Conservation (phyloP, 2,329 filamentous ascomycete genomes). For the Alternaria longipes region DNA sequence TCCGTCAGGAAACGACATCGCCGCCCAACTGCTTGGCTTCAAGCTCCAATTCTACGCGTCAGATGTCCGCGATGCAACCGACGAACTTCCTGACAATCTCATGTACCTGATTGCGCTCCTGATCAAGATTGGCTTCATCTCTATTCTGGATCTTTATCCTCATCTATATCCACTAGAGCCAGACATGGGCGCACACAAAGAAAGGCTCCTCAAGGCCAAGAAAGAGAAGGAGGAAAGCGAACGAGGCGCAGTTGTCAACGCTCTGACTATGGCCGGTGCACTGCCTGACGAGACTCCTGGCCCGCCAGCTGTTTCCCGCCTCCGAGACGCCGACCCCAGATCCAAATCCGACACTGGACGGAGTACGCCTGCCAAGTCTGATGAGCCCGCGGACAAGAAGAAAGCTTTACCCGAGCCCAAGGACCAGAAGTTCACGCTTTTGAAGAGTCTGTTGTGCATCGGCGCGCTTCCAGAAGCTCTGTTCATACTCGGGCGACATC, state of each 20-base stretch:
- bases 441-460: constrained; percentile 87
- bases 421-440: constrained; percentile 86
- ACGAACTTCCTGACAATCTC: constrained; percentile 87
- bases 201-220: constrained; percentile 72
- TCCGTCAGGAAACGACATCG: constrained; percentile 85
- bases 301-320: constrained; percentile 51
- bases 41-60: constrained; percentile 96
- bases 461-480: constrained; percentile 92
- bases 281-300: constrained; percentile 80
- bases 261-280: constrained; percentile 84
- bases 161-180: constrained; percentile 89
- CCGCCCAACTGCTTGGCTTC: constrained; percentile 94
- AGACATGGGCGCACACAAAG: constrained; percentile 77
- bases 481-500: constrained; percentile 90
- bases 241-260: constrained; percentile 77
- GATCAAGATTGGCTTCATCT: constrained; percentile 97
- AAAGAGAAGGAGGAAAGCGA: constrained; percentile 75
- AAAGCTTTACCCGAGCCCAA: constrained; percentile 73
- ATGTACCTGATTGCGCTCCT: constrained; percentile 91
- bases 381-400: constrained; percentile 54
- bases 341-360: constrained; percentile 57
- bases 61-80: constrained; percentile 74
- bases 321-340: constrained; percentile 67
- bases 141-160: constrained; percentile 86
- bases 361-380: constrained; percentile 52